Evolutionary conservation across 140 eudicot genomes (phyloP).

Genomic region (Cichorium intybus): DNA sequence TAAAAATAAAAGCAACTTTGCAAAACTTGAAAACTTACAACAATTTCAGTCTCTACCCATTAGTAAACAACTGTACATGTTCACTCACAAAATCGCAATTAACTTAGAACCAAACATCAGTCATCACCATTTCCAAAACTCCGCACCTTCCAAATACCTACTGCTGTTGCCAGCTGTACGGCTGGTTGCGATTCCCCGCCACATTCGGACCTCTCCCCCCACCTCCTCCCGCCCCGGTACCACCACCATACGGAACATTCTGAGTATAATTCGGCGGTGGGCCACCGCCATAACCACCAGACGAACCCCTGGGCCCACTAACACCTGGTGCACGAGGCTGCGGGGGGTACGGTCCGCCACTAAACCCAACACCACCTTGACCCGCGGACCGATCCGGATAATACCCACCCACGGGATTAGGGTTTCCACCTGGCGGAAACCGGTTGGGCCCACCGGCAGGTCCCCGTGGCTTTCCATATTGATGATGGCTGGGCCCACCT

Average conservation of each 20-base stretch:
- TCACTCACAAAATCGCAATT: constrained; percentile 14
- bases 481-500: constrained; percentile 70
- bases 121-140: constrained; percentile 23
- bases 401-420: constrained; percentile 58
- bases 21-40: no score
- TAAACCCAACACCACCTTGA: constrained; percentile 58
- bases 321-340: constrained; percentile 66
- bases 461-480: constrained; percentile 75
- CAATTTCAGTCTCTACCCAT: no score
- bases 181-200: constrained; percentile 68
- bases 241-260: constrained; percentile 69
- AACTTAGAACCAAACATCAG: constrained; percentile 14
- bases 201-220: constrained; percentile 79
- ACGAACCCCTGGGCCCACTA: constrained; percentile 56
- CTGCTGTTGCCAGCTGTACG: constrained; percentile 76
- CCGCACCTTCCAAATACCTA: not conserved
- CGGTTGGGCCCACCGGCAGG: constrained; percentile 78
- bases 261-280: constrained; percentile 71
- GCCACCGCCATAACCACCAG: constrained; percentile 56
- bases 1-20: no score
- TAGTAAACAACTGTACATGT: constrained; percentile 24
- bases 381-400: constrained; percentile 71
- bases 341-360: constrained; percentile 64
- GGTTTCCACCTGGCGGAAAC: constrained; percentile 74
- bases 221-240: constrained; percentile 64